These are phyloP conservation scores for Aureobasidium zeae DNA, from an alignment of 2,329 filamentous ascomycete species.

Conservation along the genomic window DNA sequence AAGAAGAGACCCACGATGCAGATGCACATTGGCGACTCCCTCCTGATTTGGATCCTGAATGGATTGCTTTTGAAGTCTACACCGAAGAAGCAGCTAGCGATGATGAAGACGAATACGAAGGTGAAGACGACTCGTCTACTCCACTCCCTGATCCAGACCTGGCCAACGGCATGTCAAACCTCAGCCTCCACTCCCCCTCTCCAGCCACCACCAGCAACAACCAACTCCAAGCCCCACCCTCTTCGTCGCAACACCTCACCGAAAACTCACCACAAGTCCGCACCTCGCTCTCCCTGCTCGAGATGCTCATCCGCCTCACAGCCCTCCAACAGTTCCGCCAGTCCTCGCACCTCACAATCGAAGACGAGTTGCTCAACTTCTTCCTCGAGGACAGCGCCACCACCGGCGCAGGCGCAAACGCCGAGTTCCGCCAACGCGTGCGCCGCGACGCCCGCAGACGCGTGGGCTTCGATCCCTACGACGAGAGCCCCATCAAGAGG, in stretches of 20 bases:
- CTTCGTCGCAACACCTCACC: conserved; percentile 10
- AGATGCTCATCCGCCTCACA: conserved; percentile 77
- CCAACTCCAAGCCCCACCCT: conserved; percentile 23
- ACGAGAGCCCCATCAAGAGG: conserved; percentile 59
- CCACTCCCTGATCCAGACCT: conserved; percentile 31
- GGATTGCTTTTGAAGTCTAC: conserved; percentile 84
- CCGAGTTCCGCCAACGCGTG: conserved; percentile 50
- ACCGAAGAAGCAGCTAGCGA: conserved; percentile 52
- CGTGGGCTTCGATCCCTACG: conserved; percentile 63
- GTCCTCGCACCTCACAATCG: conserved; percentile 76
- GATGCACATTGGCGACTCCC: conserved; percentile 51
- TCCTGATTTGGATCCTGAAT: conserved; percentile 71
- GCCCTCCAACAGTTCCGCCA: conserved; percentile 90
- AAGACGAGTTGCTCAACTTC: conserved; percentile 80
- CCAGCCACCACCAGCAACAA: conserved; percentile 5
- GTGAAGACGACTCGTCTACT: not conserved
- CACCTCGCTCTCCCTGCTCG: conserved; percentile 68
- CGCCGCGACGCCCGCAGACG: conserved; percentile 51
- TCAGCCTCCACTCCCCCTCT: conserved; percentile 33
- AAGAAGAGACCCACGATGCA: not conserved
- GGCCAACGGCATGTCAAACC: conserved; percentile 36
- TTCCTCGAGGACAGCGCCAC: conserved; percentile 65
- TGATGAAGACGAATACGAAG: conserved; percentile 27
- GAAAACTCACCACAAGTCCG: conserved; percentile 44
- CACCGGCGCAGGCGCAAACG: conserved; percentile 55